Base-by-base conservation (phyloP, 1,284 basidiomycete genomes). In the Testicularia cyperi region DNA sequence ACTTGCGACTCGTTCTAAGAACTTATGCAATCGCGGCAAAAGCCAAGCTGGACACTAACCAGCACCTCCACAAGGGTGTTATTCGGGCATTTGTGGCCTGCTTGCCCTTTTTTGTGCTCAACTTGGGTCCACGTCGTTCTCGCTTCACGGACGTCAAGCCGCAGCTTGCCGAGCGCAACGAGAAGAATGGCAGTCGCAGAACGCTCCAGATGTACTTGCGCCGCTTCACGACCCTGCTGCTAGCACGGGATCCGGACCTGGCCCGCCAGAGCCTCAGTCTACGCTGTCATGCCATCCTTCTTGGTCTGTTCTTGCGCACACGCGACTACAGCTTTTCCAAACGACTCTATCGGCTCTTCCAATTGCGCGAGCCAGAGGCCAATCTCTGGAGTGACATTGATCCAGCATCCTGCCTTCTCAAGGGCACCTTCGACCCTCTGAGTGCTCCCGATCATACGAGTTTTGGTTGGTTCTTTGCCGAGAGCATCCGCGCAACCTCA, bases 281-380 rank as follows among this genome's bases (percentile, higher is more conserved):
- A 19, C 31, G 35, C 4, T 33, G 45, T 1, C 60, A 57, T 22
- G 49, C 60, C 5, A 52, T 54, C 20, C 48, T 63, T 4, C 49
- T 63, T 9, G 60, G 60, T 10, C 38, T 63, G 1, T 54, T 49
- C 31, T 31, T 57, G 41, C 54, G 53, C 5, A 23, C 26, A 4
- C 48, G 60, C 25, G 60, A 63, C 25, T 57, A 45, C 28, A 15
- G 32, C 13, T 57, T 40, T 26, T 44, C 60, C n/a, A 63, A 46
- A 30, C 41, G 49, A 5, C 32, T 63, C 13, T 63, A 63, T 21
- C 42, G 57, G 38, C 36, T 57, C 16, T 22, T 57, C 24, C 53
- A 49, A 18, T 32, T 53, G 8, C 44, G 41, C 6, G 34, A 54
- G 6, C 42, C 60, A 3, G 13, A 14, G 6, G 24, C 38, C 34